A percentile compares a stretch with the other conserved stretches of the same genome.
Conservation (phyloP, 1,139 yeast species). For the Debaryomyces udenii region DNA sequence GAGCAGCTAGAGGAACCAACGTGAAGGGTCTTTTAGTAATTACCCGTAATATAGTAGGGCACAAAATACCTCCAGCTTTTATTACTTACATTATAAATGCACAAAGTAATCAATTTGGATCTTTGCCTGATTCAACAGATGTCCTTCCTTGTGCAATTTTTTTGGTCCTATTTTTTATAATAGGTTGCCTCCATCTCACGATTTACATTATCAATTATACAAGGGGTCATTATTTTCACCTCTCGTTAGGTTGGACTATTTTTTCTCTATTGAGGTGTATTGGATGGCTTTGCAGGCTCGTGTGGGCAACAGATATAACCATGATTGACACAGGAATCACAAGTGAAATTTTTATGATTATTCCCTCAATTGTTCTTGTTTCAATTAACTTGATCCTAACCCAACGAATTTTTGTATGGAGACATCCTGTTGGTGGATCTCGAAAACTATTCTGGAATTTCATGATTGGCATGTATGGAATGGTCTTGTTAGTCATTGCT, state of each 20-base stretch:
- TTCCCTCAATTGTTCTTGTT: slow-evolving; percentile 58
- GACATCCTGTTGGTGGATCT: slow-evolving; percentile 78
- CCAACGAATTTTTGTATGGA: slow-evolving; percentile 79
- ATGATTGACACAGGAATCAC: slow-evolving; percentile 57
- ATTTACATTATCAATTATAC: slow-evolving; percentile 54
- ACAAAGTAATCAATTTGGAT: slow-evolving; percentile 65
- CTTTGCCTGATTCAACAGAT: slow-evolving; percentile 62
- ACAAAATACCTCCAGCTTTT: slow-evolving; percentile 40
- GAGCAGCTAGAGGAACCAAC: slow-evolving; percentile 58
- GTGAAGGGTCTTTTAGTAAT: slow-evolving; percentile 35
- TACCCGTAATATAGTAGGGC: slow-evolving; percentile 30
- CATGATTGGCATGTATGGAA: slow-evolving; percentile 54
- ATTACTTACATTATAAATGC: slow-evolving; percentile 36
- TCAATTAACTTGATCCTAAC: slow-evolving; percentile 68
- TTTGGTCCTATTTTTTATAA: slow-evolving; percentile 53
- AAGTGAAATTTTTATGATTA: slow-evolving; percentile 58
- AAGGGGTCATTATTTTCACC: slow-evolving; percentile 67
- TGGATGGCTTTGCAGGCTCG: slow-evolving; percentile 66
- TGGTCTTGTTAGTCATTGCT: slow-evolving; percentile 61
- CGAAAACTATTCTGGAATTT: slow-evolving; percentile 53
- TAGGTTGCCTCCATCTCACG: slow-evolving; percentile 50
- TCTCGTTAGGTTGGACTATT: slow-evolving; percentile 58
- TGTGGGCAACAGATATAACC: slow-evolving; percentile 57
- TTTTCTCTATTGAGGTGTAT: slow-evolving; percentile 55
- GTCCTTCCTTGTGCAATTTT: slow-evolving; percentile 66